phyloP scores from a whole-genome alignment of 805 yeast genomes.

The Tanozyma kutaoensis region DNA sequence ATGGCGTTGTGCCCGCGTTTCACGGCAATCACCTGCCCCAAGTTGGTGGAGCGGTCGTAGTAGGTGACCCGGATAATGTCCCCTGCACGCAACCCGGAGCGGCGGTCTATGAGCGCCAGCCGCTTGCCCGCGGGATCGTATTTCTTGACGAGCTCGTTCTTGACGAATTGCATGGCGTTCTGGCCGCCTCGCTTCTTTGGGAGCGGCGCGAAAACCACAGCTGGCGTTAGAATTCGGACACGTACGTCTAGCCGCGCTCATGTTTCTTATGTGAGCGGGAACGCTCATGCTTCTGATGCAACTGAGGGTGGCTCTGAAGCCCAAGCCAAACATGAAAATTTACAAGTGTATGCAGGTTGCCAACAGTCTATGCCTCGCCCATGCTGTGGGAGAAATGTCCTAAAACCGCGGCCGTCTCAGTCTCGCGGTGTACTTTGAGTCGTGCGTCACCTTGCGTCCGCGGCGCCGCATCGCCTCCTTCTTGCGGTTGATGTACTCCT shows the following conservation, averaged over 20 bases:
- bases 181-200: conserved; percentile 35
- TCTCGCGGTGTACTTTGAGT: conserved; percentile 87
- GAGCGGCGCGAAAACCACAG: conserved; percentile 33
- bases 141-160: conserved; percentile 36
- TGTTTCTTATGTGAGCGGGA: too few relatives aligned
- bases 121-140: conserved; percentile 68
- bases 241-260: too few relatives aligned
- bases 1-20: conserved; percentile 48
- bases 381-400: too few relatives aligned
- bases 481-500: conserved; percentile 78
- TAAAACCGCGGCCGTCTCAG: conserved; percentile 31
- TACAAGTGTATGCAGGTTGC: too few relatives aligned
- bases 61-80: conserved; percentile 71
- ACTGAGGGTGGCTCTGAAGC: too few relatives aligned
- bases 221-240: too few relatives aligned
- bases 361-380: too few relatives aligned
- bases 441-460: conserved; percentile 80
- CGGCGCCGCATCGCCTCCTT: conserved; percentile 86
- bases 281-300: too few relatives aligned
- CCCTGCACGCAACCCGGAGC: conserved; percentile 49
- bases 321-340: too few relatives aligned
- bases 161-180: conserved; percentile 29
- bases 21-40: conserved; percentile 72
- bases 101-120: conserved; percentile 35
- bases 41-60: conserved; percentile 43